Percentiles rank a stretch among this genome's conserved stretches.
Conservation (phyloP, 257 asterid genomes). For the Lycium ferocissimum region DNA sequence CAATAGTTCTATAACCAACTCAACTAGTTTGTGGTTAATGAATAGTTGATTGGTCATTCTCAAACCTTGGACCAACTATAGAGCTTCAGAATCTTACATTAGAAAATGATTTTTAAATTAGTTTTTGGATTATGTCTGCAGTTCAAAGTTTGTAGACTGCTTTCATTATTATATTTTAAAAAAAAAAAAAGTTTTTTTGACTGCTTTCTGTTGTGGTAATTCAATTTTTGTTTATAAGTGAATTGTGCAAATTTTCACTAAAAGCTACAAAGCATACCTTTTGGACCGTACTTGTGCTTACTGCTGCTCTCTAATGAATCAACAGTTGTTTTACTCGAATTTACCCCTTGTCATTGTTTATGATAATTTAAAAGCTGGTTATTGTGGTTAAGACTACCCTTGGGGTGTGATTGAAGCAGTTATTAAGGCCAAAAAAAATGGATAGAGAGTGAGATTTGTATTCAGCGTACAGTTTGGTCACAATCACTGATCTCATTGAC, state of each 20-base stretch:
- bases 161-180: neutral
- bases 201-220: slow-evolving; percentile 12
- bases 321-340: neutral
- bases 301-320: neutral
- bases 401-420: no score
- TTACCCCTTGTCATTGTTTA: slow-evolving; percentile 1
- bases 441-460: no score
- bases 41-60: slow-evolving; percentile 9
- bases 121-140: neutral
- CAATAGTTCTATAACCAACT: neutral
- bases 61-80: neutral
- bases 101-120: neutral
- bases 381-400: no score
- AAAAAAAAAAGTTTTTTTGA: neutral
- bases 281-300: slow-evolving; percentile 3
- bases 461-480: no score
- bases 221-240: neutral
- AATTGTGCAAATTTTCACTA: neutral
- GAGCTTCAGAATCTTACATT: neutral
- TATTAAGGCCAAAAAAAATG: no score
- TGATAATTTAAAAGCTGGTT: no score
- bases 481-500: no score
- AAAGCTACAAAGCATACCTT: neutral
- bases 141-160: neutral
- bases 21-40: slow-evolving; percentile 15